These are phyloP conservation scores for Jacaranda copaia DNA, from an alignment of 257 asterid genomes.

Conservation along the genomic window DNA sequence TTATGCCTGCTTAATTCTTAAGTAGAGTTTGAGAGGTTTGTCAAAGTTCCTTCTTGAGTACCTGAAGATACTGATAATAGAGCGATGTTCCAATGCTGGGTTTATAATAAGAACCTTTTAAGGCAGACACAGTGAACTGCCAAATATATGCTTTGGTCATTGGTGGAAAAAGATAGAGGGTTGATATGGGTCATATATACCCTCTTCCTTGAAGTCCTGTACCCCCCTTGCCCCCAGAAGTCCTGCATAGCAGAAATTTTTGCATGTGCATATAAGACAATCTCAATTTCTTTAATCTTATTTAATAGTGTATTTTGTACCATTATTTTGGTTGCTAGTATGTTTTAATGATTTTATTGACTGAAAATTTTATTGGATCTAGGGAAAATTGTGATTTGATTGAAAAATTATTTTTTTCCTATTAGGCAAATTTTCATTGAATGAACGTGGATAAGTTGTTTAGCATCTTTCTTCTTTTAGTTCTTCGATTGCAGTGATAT, in stretches of 20 bases:
- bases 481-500: background rate
- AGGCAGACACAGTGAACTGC: background rate
- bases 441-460: background rate
- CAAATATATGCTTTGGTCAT: background rate
- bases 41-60: background rate
- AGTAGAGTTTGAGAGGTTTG: background rate
- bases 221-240: background rate
- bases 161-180: background rate
- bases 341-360: background rate
- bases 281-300: background rate
- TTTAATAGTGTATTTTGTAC: conserved; percentile 6
- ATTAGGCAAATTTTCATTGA: background rate
- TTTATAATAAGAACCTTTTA: conserved; percentile 1
- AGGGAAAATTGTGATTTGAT: background rate
- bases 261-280: background rate
- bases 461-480: background rate
- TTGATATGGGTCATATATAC: background rate
- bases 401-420: background rate
- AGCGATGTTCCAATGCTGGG: background rate
- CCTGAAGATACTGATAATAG: background rate
- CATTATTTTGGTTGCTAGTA: background rate
- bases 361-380: background rate
- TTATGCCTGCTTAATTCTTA: conserved; percentile 4
- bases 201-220: background rate
- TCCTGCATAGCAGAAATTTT: background rate